Percentiles rank a stretch among this genome's conserved stretches.
Conservation (phyloP, 345 rosid genomes). For the Pseudoturritis turrita region DNA sequence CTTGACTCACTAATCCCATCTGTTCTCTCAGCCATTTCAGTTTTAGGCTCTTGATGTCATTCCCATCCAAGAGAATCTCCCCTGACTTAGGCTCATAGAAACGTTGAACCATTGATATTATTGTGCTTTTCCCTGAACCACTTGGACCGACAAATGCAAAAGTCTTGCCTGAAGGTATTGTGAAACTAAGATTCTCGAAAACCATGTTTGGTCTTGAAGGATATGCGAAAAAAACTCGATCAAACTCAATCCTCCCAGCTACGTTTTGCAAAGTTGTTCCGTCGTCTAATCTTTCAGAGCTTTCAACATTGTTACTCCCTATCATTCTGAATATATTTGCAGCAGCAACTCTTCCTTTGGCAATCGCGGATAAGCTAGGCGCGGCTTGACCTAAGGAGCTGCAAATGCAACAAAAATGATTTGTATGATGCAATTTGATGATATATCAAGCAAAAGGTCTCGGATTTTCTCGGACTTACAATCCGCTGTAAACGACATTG, state of each 20-base stretch:
- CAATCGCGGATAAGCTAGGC: conserved; percentile 68
- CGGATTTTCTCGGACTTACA: conserved; percentile 43
- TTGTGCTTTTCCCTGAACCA: conserved; percentile 89
- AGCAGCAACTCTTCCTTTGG: conserved; percentile 68
- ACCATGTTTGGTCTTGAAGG: conserved; percentile 60
- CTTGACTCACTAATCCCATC: conserved; percentile 90
- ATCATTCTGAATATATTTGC: conserved; percentile 59
- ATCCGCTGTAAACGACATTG: conserved; percentile 74
- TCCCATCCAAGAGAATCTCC: conserved; percentile 59
- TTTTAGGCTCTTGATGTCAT: conserved; percentile 48
- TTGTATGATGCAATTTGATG: conserved; percentile 9
- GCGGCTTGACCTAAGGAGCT: conserved; percentile 82
- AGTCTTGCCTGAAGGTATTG: conserved; percentile 56
- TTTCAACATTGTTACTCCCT: conserved; percentile 19
- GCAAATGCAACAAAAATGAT: background rate
- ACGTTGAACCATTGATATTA: conserved; percentile 78
- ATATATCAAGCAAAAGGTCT: background rate
- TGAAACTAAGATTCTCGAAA: conserved; percentile 64
- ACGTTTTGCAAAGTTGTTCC: conserved; percentile 42
- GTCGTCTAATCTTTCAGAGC: conserved; percentile 27
- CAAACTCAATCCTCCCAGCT: conserved; percentile 57
- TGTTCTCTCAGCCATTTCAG: conserved; percentile 81
- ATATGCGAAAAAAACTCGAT: conserved; percentile 53
- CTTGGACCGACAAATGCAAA: conserved; percentile 83
- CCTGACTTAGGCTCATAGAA: conserved; percentile 86